Base-by-base conservation (phyloP, 176 grass and related monocot species). In the Carex parvula region DNA sequence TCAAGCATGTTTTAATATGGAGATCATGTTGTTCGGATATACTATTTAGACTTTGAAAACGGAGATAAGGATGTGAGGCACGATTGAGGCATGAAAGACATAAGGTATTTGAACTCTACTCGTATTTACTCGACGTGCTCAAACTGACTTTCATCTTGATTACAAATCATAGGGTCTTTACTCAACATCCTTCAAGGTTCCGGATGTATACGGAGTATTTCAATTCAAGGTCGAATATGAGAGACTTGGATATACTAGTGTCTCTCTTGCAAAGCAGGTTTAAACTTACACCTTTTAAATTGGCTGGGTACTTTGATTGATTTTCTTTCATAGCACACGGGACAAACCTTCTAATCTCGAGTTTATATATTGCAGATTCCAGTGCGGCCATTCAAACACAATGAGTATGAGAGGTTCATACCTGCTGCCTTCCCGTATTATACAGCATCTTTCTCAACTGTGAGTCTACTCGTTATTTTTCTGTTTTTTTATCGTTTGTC, bases 191-290 rank as follows among this genome's bases (percentile, higher is more conserved):
- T 99, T 96, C 87, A 99, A 89, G 87, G 93, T 99, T 91, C 97
- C 97, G 1, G 97, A 99, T 92, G 97, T 99, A 50, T 99, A 99
- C 67, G 97, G 97, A 82, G 97, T 99, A 83, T 99, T 99, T 86
- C 97, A 99, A 85, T 99, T 96, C 72, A 99, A 99, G 84, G 87
- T 99, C 48, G 91, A 99, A 84, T 96, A 96, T 85, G 84, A 96
- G 66, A 96, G 88, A 66, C 84, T 99, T 85, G 97, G 97, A 83
- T 96, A 96, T 81, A 99, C 97, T 64, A 91, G 91, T 79, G 68
- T 99, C 17, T 92, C 93, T 84, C 94, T 99, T 84, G 68, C 97
- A 24, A 99, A 99, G 59, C 97, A 98, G 92, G 95, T 85, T 79
- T 33, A 70, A 74, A 33, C 9, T 66, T 33, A 8, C 48, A 62